phyloP scores from a whole-genome alignment of 192 early-diverging fungal genomes.

The Backusella westeae region DNA sequence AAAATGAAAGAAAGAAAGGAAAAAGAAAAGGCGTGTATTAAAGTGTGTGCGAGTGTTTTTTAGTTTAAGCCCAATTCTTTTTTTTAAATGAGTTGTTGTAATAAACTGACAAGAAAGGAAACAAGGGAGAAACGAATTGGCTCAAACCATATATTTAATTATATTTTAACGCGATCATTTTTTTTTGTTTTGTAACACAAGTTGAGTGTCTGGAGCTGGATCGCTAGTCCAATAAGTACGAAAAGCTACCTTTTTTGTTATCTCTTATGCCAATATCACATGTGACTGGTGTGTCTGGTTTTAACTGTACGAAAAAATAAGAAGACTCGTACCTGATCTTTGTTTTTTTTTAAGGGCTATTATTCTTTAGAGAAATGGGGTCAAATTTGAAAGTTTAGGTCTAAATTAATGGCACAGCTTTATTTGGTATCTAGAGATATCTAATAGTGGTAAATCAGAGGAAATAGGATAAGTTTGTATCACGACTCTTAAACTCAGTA shows the following conservation, averaged over 20 bases:
- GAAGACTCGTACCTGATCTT: background rate
- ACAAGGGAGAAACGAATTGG: background rate
- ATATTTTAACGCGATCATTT: conserved; percentile 12
- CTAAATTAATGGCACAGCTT: background rate
- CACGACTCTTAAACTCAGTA: background rate
- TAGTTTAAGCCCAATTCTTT: background rate
- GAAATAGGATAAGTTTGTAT: background rate
- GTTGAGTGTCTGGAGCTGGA: conserved; percentile 8
- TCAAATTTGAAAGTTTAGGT: background rate
- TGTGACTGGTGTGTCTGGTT: background rate
- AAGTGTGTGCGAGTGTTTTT: background rate
- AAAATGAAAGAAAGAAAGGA: background rate
- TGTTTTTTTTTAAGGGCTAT: background rate
- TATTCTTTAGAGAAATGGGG: background rate
- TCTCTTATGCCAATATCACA: conserved; percentile 12
- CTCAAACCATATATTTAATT: conserved; percentile 11
- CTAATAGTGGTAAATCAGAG: background rate
- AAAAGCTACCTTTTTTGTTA: conserved; percentile 2
- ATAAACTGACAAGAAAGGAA: conserved; percentile 3
- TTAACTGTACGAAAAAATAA: background rate
- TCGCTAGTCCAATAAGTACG: conserved; percentile 11
- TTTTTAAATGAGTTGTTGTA: background rate
- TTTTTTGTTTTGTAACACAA: conserved; percentile 1
- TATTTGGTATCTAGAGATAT: background rate
- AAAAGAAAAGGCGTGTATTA: background rate